phyloP scores from a whole-genome alignment of 2,329 filamentous ascomycete species.

The Hymenoscyphus infarciens region DNA sequence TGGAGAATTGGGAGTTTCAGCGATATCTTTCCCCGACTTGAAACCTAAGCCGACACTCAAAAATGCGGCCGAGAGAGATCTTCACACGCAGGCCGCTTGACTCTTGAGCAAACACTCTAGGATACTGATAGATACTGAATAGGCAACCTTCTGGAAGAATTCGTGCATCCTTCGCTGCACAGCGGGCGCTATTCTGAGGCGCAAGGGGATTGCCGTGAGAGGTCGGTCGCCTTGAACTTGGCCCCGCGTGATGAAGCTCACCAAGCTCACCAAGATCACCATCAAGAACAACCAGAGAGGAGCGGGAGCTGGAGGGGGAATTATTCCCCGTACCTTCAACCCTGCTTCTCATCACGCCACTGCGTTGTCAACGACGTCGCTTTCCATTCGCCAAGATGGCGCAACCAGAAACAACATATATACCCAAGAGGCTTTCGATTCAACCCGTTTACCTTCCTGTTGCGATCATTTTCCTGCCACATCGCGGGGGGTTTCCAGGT shows the following conservation, averaged over 20 bases:
- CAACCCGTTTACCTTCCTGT: not conserved
- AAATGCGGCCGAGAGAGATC: not conserved
- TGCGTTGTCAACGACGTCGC: not conserved
- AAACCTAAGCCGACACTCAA: not conserved
- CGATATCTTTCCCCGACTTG: not conserved
- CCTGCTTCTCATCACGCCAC: not conserved
- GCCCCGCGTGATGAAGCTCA: not conserved
- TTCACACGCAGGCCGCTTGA: not conserved
- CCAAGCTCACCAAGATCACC: not conserved
- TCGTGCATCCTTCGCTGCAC: constrained; percentile 9
- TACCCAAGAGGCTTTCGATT: not conserved
- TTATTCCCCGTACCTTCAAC: not conserved
- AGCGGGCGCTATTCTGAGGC: not conserved
- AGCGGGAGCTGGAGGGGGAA: not conserved
- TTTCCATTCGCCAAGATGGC: not conserved
- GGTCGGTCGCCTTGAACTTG: constrained; percentile 1
- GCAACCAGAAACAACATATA: not conserved
- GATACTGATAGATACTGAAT: too few species aligned
- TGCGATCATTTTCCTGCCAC: not conserved
- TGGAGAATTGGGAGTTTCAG: too few species aligned
- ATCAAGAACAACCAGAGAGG: not conserved
- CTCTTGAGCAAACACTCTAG: too few species aligned
- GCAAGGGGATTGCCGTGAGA: constrained; percentile 7
- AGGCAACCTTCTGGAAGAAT: constrained; percentile 11
- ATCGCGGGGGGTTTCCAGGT: not conserved